Base-by-base conservation (phyloP, 768 basidiomycete species). In the Boletus sensibilis region DNA sequence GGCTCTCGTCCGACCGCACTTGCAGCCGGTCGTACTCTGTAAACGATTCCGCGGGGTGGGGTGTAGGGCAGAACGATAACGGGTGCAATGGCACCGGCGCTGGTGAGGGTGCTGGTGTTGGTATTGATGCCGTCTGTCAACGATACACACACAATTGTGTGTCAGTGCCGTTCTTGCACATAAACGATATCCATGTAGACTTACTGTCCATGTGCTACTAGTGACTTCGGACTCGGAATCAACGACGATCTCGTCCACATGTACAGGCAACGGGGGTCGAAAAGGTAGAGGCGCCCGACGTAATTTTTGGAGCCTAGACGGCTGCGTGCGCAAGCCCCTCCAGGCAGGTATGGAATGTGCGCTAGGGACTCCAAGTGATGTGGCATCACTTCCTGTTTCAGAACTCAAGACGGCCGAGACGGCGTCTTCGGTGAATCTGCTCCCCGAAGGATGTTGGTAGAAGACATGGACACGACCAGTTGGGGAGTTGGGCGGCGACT, bases 21-120 rank as follows among this genome's bases (percentile, higher is more conserved):
- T 55, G 59, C 42, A 71, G 40, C 39, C 69, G 64, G 27, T 71
- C 62, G n/a, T 71, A 61, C 37, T 71, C 70, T 8, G 61, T 64
- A 20, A 71, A 71, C 37, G 69, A 72, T 34, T 71, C 70, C 5
- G 69, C 58, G 11, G 59, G 43, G 23, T 60, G 67, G 11, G 56
- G 16, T 0, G 57, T 41, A 8, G 69, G 72, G 33, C 53, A 57
- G 33, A 71, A 71, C 13, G 71, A 67, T 38, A 69, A 52, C 5
- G 58, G 42, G 13, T 40, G 50, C 33, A 38, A 31, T 20, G 59
- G 38, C 8, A 23, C 35, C 25, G 50, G 39, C 5, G 20, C 9
- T 1, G 27, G 42, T 12, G 50, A 21, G 12, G 12, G n/a, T 18
- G 29, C 33, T 0, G 29, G 55, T 18, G 40, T 20, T 3, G 59